Evolutionary conservation across 106 monocot species (phyloP), one percentile per base, ranked within the genome.

Genomic region (Platanthera guangdongensis): DNA sequence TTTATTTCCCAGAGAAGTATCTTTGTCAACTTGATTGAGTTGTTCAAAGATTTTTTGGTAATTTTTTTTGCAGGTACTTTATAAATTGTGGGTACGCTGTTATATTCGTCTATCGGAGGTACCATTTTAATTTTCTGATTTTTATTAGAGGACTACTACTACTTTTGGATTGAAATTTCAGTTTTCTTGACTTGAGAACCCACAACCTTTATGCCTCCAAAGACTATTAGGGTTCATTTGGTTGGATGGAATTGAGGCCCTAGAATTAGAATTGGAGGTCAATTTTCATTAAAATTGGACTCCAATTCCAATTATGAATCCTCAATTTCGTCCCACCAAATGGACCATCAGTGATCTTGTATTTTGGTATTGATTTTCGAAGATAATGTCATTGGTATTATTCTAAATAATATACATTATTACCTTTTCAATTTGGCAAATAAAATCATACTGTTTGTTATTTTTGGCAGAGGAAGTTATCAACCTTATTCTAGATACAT

Each of bases 51-150:
- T 51, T 3, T 4, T 4, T 22, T 21, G 3, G 15, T 72, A 18
- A 10, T 50, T 51, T 51, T 14, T 79, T n/a, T 81, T 92, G 57
- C 76, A 99, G 97, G 88, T 90, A 90, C 76, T 99, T 99, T 81
- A 71, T 99, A 49, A 92, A 88, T 72, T 86, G 90, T 77, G 94
- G 94, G 77, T 99, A 99, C 82, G 86, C 97, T 21, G 94, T 99
- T 79, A 90, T 99, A 65, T 99, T 99, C 81, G 83, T 94, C 49
- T 57, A 94, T 82, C 81, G 97, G 13, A 63, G 92, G 97, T 99
- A 70, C 62, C 54, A 55, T 51, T 11, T 72, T 15, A 19, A 4
- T 22, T n/a, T 53, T 68, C n/a, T 75, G 9, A 48, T 75, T 69
- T 16, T 15, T 15, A n/a, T 74, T 74, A 8, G 63, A 19, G 11